Evolutionary conservation across 106 monocot genomes (phyloP), one percentile per base, ranked within the genome.

Genomic region (Narthecium ossifragum): DNA sequence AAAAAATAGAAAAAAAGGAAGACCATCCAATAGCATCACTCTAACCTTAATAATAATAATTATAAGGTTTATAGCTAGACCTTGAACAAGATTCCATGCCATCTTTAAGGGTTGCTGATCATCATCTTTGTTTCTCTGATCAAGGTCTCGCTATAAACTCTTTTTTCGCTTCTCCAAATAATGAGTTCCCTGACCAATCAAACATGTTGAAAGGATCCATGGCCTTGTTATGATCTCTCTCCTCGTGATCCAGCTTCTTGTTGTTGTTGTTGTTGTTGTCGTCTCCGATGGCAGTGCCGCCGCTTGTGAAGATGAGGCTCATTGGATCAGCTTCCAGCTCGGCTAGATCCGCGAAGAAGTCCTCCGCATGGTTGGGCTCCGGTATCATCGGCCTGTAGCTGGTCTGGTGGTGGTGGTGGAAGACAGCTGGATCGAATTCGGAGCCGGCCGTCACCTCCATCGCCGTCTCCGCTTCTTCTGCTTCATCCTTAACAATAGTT

Each of bases 321-420:
- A 73, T 66, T 8, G 80, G 80, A 20, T 80, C 85, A 27, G 72
- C 22, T 12, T 85, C 85, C 45, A 85, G 21, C 55, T 82, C 87
- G 4, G 71, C 78, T 30, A 86, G 56, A 48, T 76, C 78, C 2
- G 74, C 77, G 34, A 86, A 78, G 61, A 86, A 78, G 32, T 81
- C 81, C 15, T 78, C 73, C 5, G 71, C 26, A 4, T 76, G 64
- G 45, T 25, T 30, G 5, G 68, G 51, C 2, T 80, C 80, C 2
- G 75, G 75, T 32, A 85, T 73, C 76, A 70, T 70, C 2, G 76
- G 69, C 53, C 59, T 76, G 47, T 70, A 66, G 61, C 55, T 60
- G 48, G 72, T 26, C 18, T 71, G 70, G 20, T 23, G 2, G 10
- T 53, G 47, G 22, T 34, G 7, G 25, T 3, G 46, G 2, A 27